Conservation (phyloP, 371 early-diverging fungal species). For the Mortierella sp. region DNA sequence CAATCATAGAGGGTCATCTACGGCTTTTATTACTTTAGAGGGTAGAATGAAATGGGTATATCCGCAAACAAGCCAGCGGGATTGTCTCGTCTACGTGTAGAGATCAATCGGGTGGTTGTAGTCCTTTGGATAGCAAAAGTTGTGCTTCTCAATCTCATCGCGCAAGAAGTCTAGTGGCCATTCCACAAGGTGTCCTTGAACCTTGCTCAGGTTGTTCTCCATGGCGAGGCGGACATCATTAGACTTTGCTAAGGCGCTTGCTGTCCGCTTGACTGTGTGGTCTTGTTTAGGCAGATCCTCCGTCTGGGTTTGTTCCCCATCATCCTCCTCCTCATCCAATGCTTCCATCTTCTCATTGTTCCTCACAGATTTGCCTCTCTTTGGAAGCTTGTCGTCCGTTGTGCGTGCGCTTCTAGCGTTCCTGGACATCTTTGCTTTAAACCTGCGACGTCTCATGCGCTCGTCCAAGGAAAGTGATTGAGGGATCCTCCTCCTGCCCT, state of each 20-base stretch:
- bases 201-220: slow-evolving; percentile 52
- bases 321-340: background rate
- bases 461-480: slow-evolving; percentile 9
- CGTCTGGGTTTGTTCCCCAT: background rate
- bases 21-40: too few species aligned
- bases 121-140: slow-evolving; percentile 54
- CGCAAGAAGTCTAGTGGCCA: slow-evolving; percentile 67
- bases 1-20: slow-evolving; percentile 2
- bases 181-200: slow-evolving; percentile 64
- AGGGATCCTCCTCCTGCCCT: slow-evolving; percentile 13
- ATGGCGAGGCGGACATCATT: slow-evolving; percentile 34
- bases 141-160: slow-evolving; percentile 56
- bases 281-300: background rate
- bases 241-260: slow-evolving; percentile 38
- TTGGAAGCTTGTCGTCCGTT: slow-evolving; percentile 8
- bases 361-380: too few species aligned
- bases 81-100: slow-evolving; percentile 22
- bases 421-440: background rate
- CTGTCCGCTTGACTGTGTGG: slow-evolving; percentile 34
- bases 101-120: slow-evolving; percentile 53
- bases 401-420: slow-evolving; percentile 16
- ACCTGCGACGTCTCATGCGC: background rate
- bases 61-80: background rate
- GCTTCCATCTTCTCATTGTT: too few species aligned
- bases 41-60: background rate